These are phyloP conservation scores for Baorangia bicolor DNA, from an alignment of 768 basidiomycete genomes.

Conservation along the genomic window DNA sequence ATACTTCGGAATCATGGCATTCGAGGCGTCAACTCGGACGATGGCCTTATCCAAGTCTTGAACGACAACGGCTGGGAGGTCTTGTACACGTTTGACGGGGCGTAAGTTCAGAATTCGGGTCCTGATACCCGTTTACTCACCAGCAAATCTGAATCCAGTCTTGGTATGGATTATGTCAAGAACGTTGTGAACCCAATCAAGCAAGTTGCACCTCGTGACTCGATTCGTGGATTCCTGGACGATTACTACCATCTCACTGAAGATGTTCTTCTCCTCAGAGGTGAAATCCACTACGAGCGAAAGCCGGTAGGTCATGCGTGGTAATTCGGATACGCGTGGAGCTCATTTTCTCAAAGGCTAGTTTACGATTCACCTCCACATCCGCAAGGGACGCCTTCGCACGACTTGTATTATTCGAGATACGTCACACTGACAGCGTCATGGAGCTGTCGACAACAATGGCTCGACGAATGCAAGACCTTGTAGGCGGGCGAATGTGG, in stretches of 20 bases:
- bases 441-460: slow-evolving; percentile 31
- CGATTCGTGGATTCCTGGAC: slow-evolving; percentile 40
- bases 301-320: slow-evolving; percentile 35
- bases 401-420: slow-evolving; percentile 31
- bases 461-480: slow-evolving; percentile 32
- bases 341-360: slow-evolving; percentile 27
- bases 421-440: slow-evolving; percentile 30
- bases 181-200: slow-evolving; percentile 39
- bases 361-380: slow-evolving; percentile 34
- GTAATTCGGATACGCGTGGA: neutral
- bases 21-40: slow-evolving; percentile 22
- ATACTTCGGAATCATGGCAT: slow-evolving; percentile 17
- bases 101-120: slow-evolving; percentile 27
- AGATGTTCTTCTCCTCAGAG: slow-evolving; percentile 41
- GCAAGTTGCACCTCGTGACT: slow-evolving; percentile 36
- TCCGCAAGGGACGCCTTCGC: slow-evolving; percentile 34
- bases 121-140: slow-evolving; percentile 5
- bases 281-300: slow-evolving; percentile 40
- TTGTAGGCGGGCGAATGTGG: slow-evolving; percentile 37
- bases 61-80: slow-evolving; percentile 37
- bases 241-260: slow-evolving; percentile 35
- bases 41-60: slow-evolving; percentile 29
- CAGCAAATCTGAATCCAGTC: slow-evolving; percentile 21
- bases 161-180: slow-evolving; percentile 45
- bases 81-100: slow-evolving; percentile 39